phyloP scores from a whole-genome alignment of 2,329 filamentous ascomycete species.

The Coniochaeta hoffmannii region DNA sequence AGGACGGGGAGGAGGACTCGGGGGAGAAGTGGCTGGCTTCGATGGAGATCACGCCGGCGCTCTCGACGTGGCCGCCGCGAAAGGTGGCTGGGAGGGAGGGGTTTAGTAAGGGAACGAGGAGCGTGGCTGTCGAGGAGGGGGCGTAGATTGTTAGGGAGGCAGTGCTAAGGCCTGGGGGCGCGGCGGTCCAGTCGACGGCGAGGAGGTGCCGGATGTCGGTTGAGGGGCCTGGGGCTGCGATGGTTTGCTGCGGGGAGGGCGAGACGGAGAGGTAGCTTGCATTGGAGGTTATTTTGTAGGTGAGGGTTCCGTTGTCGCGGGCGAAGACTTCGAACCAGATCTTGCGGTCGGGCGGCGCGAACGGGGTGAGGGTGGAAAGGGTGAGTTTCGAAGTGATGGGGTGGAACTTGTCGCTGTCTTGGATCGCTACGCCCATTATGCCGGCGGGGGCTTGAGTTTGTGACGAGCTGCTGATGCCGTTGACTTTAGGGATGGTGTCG shows the following conservation, averaged over 20 bases:
- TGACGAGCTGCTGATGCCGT: constrained; percentile 34
- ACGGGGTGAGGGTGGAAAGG: constrained; percentile 12
- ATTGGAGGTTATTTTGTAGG: constrained; percentile 28
- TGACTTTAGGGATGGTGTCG: constrained; percentile 38
- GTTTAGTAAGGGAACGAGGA: constrained; percentile 34
- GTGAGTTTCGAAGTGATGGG: constrained; percentile 30
- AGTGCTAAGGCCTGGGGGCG: constrained; percentile 25
- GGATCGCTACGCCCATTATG: constrained; percentile 39
- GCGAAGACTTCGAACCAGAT: constrained; percentile 41
- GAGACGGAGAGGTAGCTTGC: constrained; percentile 29
- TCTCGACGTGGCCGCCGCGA: constrained; percentile 21
- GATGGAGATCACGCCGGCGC: constrained; percentile 18
- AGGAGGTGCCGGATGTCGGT: constrained; percentile 29
- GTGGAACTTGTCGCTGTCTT: constrained; percentile 39
- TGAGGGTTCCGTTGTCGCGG: constrained; percentile 30
- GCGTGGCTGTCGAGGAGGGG: constrained; percentile 19
- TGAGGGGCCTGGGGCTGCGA: constrained; percentile 19
- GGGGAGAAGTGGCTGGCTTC: constrained; percentile 18
- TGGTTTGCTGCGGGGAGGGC: constrained; percentile 23
- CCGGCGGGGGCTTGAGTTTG: constrained; percentile 16
- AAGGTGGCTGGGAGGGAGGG: constrained; percentile 13
- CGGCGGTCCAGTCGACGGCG: constrained; percentile 33
- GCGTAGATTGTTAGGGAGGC: constrained; percentile 23
- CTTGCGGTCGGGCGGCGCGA: constrained; percentile 21
- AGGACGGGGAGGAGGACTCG: constrained; percentile 10